These are phyloP conservation scores for Diaporthe citriasiana DNA, from an alignment of 2,329 filamentous ascomycete species.

Conservation along the genomic window DNA sequence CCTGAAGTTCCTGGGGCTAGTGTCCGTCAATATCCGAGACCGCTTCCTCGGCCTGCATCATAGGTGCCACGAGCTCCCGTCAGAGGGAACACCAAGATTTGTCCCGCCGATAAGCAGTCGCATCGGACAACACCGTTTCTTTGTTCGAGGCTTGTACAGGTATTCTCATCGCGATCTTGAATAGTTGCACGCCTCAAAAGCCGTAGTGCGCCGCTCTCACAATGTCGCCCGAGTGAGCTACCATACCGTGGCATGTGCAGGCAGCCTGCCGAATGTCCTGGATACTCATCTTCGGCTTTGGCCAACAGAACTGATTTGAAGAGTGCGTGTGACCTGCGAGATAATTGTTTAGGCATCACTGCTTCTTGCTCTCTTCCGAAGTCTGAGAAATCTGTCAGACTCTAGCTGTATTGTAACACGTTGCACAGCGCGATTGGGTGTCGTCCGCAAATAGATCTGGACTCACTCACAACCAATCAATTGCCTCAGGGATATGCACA, in stretches of 20 bases:
- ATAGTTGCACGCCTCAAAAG: background rate
- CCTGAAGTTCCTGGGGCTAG: background rate
- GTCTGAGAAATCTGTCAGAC: background rate
- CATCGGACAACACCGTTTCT: background rate
- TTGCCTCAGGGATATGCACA: rapidly evolving
- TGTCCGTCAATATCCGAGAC: background rate
- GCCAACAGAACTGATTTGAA: background rate
- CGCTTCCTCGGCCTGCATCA: background rate
- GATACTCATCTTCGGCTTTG: too few species aligned
- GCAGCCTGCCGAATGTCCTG: too few species aligned
- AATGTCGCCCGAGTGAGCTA: background rate
- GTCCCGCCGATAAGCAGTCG: background rate
- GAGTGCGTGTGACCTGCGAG: background rate
- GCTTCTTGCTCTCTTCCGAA: background rate
- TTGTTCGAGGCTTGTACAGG: too few species aligned
- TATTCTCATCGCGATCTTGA: background rate
- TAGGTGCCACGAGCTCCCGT: background rate
- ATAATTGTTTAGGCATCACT: background rate
- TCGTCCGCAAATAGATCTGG: too few species aligned
- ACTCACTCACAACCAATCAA: background rate
- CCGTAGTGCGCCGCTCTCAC: background rate
- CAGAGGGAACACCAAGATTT: background rate
- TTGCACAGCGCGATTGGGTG: background rate
- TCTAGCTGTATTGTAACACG: background rate
- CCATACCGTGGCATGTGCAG: background rate